A percentile compares a stretch with the other conserved stretches of the same genome.
These are phyloP conservation scores for Papiliotrema fonsecae DNA, from an alignment of 1,284 basidiomycete genomes.

Conservation along the genomic window DNA sequence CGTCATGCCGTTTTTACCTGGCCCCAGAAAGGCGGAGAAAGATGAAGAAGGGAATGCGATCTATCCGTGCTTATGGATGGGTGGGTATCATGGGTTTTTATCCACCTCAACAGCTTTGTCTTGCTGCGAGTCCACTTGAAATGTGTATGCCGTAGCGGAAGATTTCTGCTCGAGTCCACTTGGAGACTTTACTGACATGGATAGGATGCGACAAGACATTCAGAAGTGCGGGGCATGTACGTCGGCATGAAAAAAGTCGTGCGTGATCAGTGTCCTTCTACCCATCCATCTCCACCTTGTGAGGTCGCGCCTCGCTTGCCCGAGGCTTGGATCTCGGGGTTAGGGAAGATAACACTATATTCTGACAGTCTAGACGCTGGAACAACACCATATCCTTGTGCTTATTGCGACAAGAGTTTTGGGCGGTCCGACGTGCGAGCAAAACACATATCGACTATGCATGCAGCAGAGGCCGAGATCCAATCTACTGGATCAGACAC, in stretches of 20 bases:
- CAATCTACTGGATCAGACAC: constrained; percentile 1
- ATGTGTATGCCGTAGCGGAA: background rate
- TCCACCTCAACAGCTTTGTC: background rate
- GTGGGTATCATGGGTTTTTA: background rate
- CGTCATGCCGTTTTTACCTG: background rate
- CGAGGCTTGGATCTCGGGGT: background rate
- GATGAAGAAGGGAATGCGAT: background rate
- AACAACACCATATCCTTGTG: constrained; percentile 28
- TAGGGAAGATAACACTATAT: background rate
- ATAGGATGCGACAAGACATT: constrained; percentile 32
- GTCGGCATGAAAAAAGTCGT: constrained; percentile 33
- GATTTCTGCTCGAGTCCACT: background rate
- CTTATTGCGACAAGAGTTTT: constrained; percentile 29
- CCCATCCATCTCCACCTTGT: background rate
- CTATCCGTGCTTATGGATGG: background rate
- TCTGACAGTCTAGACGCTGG: constrained; percentile 19
- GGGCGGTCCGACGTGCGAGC: constrained; percentile 31
- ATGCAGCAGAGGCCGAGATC: constrained; percentile 9
- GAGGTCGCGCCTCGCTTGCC: background rate
- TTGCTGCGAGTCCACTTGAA: background rate
- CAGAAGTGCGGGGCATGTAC: constrained; percentile 29
- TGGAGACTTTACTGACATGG: background rate
- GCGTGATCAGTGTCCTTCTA: constrained; percentile 6
- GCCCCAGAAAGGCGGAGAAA: background rate
- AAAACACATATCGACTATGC: constrained; percentile 31